phyloP scores from a whole-genome alignment of 2,329 filamentous ascomycete species.

The Diplocarpon mali region DNA sequence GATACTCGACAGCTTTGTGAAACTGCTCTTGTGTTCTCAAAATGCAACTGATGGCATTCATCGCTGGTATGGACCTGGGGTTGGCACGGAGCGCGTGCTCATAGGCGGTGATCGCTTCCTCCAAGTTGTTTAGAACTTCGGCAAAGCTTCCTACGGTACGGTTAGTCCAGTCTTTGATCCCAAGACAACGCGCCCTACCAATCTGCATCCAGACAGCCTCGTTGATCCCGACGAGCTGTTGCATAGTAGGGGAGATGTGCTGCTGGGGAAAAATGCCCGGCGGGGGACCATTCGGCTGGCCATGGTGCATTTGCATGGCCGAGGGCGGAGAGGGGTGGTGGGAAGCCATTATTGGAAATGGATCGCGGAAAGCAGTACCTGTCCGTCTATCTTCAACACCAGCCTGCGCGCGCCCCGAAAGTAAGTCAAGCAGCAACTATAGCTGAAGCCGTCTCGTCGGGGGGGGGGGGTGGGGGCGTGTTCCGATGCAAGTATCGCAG shows the following conservation, averaged over 20 bases:
- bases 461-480: too few relatives aligned
- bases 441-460: too few relatives aligned
- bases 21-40: slow-evolving; percentile 88
- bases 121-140: slow-evolving; percentile 77
- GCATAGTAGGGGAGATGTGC: slow-evolving; percentile 37
- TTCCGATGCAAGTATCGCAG: too few relatives aligned
- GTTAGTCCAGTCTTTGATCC: slow-evolving; percentile 1
- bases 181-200: slow-evolving; percentile 45
- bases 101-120: slow-evolving; percentile 83
- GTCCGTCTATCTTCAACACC: not conserved
- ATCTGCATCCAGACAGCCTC: slow-evolving; percentile 88
- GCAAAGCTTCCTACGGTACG: slow-evolving; percentile 59
- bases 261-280: slow-evolving; percentile 22
- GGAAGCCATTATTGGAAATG: slow-evolving; percentile 19
- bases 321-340: slow-evolving; percentile 31
- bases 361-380: not conserved
- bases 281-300: slow-evolving; percentile 23
- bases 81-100: slow-evolving; percentile 85
- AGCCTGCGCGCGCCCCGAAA: too few relatives aligned
- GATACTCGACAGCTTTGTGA: slow-evolving; percentile 83
- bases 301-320: slow-evolving; percentile 43
- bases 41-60: slow-evolving; percentile 90
- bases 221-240: slow-evolving; percentile 68
- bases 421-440: too few relatives aligned
- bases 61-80: slow-evolving; percentile 75